Conservation (phyloP, 2,329 filamentous ascomycete genomes). For the Nothophaeocryptopus gaeumannii region DNA sequence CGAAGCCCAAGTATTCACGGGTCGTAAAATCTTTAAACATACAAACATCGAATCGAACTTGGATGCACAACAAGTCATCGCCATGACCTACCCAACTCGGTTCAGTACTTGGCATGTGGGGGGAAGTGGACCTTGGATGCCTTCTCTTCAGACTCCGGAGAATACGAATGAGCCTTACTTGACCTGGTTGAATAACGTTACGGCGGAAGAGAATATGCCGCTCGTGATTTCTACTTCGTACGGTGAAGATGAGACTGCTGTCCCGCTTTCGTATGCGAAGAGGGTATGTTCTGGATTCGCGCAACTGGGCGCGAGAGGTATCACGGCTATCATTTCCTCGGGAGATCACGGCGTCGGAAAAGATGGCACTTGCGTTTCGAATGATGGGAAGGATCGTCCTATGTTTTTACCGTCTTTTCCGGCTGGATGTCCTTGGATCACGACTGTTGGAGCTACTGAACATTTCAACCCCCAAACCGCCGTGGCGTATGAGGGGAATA, state of each 20-base stretch:
- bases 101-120: constrained; percentile 60
- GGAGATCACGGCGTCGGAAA: constrained; percentile 60
- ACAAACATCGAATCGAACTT: constrained; percentile 57
- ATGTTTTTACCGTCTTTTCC: constrained; percentile 48
- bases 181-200: constrained; percentile 59
- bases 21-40: constrained; percentile 28
- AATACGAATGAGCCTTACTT: constrained; percentile 69
- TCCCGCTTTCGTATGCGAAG: constrained; percentile 60
- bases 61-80: constrained; percentile 61
- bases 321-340: constrained; percentile 61
- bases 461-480: constrained; percentile 46
- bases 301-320: constrained; percentile 65
- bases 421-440: constrained; percentile 49
- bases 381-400: constrained; percentile 44
- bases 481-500: constrained; percentile 43
- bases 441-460: constrained; percentile 46
- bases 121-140: constrained; percentile 54
- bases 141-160: constrained; percentile 45
- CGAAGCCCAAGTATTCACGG: constrained; percentile 44
- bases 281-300: constrained; percentile 61
- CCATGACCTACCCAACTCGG: constrained; percentile 54
- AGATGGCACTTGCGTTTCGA: constrained; percentile 45
- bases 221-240: constrained; percentile 65
- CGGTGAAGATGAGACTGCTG: constrained; percentile 63
- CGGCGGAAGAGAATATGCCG: constrained; percentile 55